These are phyloP conservation scores for Daldinia eschscholtzii DNA, from an alignment of 2,329 filamentous ascomycete genomes.

Conservation along the genomic window DNA sequence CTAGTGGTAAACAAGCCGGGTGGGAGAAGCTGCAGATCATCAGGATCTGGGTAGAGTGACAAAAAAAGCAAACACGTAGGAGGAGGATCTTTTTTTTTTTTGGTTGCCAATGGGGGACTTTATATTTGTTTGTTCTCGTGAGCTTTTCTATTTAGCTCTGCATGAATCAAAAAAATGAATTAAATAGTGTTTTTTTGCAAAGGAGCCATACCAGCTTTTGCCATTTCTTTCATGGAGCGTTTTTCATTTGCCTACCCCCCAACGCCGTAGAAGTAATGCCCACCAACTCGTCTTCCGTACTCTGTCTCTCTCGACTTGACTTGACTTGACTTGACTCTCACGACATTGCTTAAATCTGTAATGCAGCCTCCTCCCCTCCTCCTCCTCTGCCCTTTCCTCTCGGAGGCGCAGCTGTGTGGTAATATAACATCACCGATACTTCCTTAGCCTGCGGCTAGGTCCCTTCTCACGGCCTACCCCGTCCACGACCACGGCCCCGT, in stretches of 20 bases:
- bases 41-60: slow-evolving; percentile 73
- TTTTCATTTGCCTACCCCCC: slow-evolving; percentile 41
- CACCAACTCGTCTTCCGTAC: slow-evolving; percentile 24
- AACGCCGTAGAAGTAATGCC: slow-evolving; percentile 50
- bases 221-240: slow-evolving; percentile 37
- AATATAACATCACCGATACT: slow-evolving; percentile 8
- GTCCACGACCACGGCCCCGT: slow-evolving; percentile 64
- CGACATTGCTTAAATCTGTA: slow-evolving; percentile 3
- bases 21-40: slow-evolving; percentile 96
- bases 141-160: slow-evolving; percentile 36
- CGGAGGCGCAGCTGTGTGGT: slow-evolving; percentile 12
- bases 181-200: slow-evolving; percentile 23
- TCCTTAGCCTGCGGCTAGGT: background rate
- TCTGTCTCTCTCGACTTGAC: slow-evolving; percentile 21
- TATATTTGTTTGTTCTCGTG: slow-evolving; percentile 35
- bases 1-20: slow-evolving; percentile 87
- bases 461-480: slow-evolving; percentile 56
- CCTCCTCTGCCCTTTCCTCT: background rate
- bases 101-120: slow-evolving; percentile 29
- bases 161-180: slow-evolving; percentile 21
- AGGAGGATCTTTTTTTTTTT: slow-evolving; percentile 9
- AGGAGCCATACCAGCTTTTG: slow-evolving; percentile 48
- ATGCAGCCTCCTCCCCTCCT: slow-evolving; percentile 7
- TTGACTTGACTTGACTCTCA: slow-evolving; percentile 21
- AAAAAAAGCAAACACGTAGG: slow-evolving; percentile 24